Percentiles rank a stretch among this genome's conserved stretches.
These are phyloP conservation scores for Apiospora sp. DNA, from an alignment of 2,329 filamentous ascomycete species.

Conservation along the genomic window DNA sequence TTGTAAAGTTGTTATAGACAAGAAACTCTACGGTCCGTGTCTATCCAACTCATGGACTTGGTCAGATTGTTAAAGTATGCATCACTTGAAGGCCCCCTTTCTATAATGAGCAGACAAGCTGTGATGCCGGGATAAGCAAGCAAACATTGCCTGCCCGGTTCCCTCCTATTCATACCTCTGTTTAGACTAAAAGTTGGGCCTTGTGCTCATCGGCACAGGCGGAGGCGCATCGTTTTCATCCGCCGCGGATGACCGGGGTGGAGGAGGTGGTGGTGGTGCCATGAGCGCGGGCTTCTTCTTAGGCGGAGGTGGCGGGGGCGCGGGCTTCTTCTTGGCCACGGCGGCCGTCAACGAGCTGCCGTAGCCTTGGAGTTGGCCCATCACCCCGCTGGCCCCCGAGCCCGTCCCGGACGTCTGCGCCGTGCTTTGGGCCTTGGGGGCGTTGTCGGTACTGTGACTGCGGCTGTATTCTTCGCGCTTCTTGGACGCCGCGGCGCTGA, in stretches of 20 bases:
- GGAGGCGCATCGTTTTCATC: constrained; percentile 50
- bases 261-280: constrained; percentile 20
- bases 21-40: background rate
- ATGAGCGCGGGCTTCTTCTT: constrained; percentile 59
- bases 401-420: background rate
- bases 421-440: background rate
- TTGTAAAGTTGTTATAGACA: background rate
- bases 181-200: constrained; percentile 52
- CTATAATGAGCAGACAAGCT: background rate
- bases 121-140: background rate
- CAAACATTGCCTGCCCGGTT: background rate
- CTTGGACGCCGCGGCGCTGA: no score
- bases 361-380: background rate
- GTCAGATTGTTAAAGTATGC: background rate
- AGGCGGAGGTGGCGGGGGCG: constrained; percentile 48
- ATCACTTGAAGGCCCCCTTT: background rate
- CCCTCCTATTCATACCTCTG: background rate
- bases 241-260: constrained; percentile 25
- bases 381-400: background rate
- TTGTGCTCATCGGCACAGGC: constrained; percentile 60
- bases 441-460: no score
- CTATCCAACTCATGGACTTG: background rate
- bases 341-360: constrained; percentile 7
- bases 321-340: constrained; percentile 60
- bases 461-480: no score